Evolutionary conservation across 2,329 filamentous ascomycete species (phyloP).

Genomic region (Pseudogymnoascus sp.): DNA sequence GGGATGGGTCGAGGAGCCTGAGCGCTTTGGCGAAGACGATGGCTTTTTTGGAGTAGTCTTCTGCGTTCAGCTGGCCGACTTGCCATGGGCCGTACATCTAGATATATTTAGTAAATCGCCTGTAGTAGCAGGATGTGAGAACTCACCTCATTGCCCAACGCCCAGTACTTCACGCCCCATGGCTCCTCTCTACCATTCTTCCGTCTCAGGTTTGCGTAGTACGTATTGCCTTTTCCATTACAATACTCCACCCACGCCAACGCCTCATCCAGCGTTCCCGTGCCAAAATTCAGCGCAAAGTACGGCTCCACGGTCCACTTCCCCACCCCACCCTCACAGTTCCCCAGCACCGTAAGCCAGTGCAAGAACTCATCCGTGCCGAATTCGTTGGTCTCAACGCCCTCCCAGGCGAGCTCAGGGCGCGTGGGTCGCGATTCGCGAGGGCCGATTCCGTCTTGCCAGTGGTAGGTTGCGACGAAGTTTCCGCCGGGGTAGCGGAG

Average conservation of each 20-base stretch:
- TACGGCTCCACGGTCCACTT: conserved; percentile 65
- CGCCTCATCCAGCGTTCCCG: conserved; percentile 49
- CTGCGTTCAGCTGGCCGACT: conserved; percentile 48
- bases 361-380: conserved; percentile 82
- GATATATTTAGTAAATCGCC: not conserved
- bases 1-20: conserved; percentile 50
- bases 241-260: conserved; percentile 82
- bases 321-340: conserved; percentile 44
- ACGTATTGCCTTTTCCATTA: conserved; percentile 66
- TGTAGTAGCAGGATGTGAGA: no score
- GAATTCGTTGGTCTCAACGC: conserved; percentile 68
- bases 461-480: conserved; percentile 79
- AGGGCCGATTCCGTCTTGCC: conserved; percentile 73
- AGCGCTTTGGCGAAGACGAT: conserved; percentile 52
- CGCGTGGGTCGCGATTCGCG: conserved; percentile 55
- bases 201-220: conserved; percentile 74
- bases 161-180: conserved; percentile 81
- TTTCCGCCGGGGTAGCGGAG: conserved; percentile 78
- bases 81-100: conserved; percentile 34
- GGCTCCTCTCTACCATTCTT: conserved; percentile 68
- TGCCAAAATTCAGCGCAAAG: conserved; percentile 73
- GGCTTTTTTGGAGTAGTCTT: conserved; percentile 48
- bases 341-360: conserved; percentile 63
- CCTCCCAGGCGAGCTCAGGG: conserved; percentile 70
- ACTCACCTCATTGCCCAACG: conserved; percentile 62